Evolutionary conservation across 768 basidiomycete species (phyloP).

Genomic region (Leucocoprinus leucothites): DNA sequence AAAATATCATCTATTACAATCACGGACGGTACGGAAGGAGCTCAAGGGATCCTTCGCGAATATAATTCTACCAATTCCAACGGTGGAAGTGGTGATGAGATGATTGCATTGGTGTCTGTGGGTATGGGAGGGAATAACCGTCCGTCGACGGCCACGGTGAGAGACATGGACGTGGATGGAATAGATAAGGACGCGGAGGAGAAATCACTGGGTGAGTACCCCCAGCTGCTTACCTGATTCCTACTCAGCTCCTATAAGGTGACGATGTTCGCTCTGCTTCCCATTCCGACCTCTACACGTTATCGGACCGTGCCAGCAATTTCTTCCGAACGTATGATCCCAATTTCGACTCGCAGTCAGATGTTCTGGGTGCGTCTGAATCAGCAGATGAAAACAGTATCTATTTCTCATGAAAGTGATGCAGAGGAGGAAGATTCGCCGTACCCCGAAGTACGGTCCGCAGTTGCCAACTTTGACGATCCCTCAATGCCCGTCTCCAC

Average conservation of each 20-base stretch:
- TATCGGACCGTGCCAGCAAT: constrained; percentile 14
- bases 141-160: not conserved
- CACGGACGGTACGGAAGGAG: constrained; percentile 4
- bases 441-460: constrained; percentile 79
- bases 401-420: constrained; percentile 2
- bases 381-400: not conserved
- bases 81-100: constrained; percentile 12
- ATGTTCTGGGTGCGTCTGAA: constrained; percentile 9
- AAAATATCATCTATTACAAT: constrained; percentile 3
- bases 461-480: constrained; percentile 74
- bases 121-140: not conserved
- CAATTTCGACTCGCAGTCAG: constrained; percentile 16
- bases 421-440: constrained; percentile 67
- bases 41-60: not conserved
- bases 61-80: not conserved
- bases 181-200: constrained; percentile 6
- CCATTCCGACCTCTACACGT: constrained; percentile 8
- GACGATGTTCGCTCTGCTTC: constrained; percentile 3
- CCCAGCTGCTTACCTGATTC: no score
- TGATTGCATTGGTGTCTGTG: constrained; percentile 11
- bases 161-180: constrained; percentile 2
- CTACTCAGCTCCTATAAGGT: not conserved
- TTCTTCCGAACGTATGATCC: constrained; percentile 14
- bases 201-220: constrained; percentile 1
- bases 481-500: constrained; percentile 57